These are phyloP conservation scores for Lactarius hengduanensis DNA, from an alignment of 768 basidiomycete genomes.

Conservation along the genomic window DNA sequence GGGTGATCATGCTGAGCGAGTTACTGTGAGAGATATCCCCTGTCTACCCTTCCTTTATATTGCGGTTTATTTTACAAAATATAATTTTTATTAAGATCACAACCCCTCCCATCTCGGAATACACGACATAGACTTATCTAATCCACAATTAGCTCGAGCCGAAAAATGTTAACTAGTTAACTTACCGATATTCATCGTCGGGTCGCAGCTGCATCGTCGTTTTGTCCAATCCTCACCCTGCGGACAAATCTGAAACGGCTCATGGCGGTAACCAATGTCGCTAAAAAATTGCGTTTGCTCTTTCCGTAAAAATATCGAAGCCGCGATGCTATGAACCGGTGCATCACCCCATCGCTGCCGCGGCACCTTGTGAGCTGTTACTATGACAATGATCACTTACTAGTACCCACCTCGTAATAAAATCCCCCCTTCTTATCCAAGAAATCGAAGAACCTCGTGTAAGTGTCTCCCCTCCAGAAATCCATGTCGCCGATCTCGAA, in stretches of 20 bases:
- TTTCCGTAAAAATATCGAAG: conserved; percentile 69
- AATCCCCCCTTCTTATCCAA: conserved; percentile 84
- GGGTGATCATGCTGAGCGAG: conserved; percentile 50
- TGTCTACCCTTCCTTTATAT: background rate
- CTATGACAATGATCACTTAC: background rate
- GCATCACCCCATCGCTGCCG: conserved; percentile 79
- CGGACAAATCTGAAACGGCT: conserved; percentile 78
- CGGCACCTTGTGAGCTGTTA: background rate
- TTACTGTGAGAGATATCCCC: background rate
- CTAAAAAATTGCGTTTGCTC: conserved; percentile 80
- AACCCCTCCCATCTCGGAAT: conserved; percentile 5
- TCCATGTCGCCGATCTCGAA: conserved; percentile 87
- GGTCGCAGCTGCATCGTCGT: conserved; percentile 72
- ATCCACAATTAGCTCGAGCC: background rate
- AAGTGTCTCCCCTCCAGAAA: conserved; percentile 80
- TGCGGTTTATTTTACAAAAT: background rate
- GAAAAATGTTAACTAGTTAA: background rate
- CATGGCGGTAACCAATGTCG: conserved; percentile 82
- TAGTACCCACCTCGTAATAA: conserved; percentile 69
- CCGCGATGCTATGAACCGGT: conserved; percentile 83
- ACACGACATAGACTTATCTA: conserved; percentile 6
- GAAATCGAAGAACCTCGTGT: conserved; percentile 77
- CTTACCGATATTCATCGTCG: conserved; percentile 67
- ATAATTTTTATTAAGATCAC: background rate
- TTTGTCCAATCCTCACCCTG: conserved; percentile 51